These are phyloP conservation scores for Petrea volubilis DNA, from an alignment of 257 asterid species.

Conservation along the genomic window DNA sequence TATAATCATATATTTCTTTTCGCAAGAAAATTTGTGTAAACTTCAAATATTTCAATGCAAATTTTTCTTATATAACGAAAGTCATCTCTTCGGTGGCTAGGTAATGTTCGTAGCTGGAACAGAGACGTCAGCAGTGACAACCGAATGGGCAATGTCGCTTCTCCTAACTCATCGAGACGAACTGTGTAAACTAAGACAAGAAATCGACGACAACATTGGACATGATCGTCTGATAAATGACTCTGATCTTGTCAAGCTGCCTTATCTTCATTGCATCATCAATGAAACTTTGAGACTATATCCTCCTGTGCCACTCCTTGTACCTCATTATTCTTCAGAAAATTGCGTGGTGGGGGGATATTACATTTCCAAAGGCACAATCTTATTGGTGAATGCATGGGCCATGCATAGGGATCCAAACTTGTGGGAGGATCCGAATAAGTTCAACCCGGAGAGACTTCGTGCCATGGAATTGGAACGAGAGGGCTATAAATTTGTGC, in stretches of 20 bases:
- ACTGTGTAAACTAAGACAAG: constrained; percentile 39
- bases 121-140: constrained; percentile 42
- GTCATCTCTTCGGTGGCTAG: constrained; percentile 18
- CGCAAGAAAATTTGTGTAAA: too few species aligned
- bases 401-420: constrained; percentile 54
- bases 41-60: not conserved
- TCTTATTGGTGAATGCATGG: constrained; percentile 53
- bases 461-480: constrained; percentile 23
- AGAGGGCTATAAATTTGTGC: constrained; percentile 41
- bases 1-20: too few species aligned
- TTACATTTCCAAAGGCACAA: constrained; percentile 39
- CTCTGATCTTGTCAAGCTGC: constrained; percentile 48
- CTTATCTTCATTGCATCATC: constrained; percentile 47
- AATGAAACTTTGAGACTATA: constrained; percentile 55
- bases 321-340: constrained; percentile 50
- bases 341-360: constrained; percentile 43
- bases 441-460: constrained; percentile 54
- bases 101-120: constrained; percentile 53
- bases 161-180: constrained; percentile 40
- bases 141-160: constrained; percentile 50
- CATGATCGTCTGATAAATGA: constrained; percentile 41
- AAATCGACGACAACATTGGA: constrained; percentile 50
- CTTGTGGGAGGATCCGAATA: constrained; percentile 51
- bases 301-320: constrained; percentile 48
- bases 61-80: not conserved